Evolutionary conservation across 352 stramenopile genomes (phyloP), one percentile per base, ranked within the genome.

Genomic region (Peronospora destructor): DNA sequence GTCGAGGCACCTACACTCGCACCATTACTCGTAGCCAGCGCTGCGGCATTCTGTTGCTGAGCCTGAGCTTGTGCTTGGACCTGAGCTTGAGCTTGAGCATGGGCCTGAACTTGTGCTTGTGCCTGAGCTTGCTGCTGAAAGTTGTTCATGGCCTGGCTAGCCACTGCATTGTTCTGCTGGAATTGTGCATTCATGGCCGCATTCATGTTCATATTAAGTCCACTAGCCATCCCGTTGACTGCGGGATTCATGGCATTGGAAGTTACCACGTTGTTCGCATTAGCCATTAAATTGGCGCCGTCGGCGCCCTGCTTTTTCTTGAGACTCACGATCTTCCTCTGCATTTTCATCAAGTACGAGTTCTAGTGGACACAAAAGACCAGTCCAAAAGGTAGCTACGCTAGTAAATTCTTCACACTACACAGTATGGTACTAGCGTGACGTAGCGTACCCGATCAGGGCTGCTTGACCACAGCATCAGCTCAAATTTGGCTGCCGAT

Each of bases 391-490:
- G 38, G 28, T 2, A 7, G 29, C 11, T 35, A 36, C n/a, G 19
- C 59, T 14, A 74, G 43, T 32, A 43, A 34, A 4, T 9, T 12
- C 26, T 11, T 11, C 40, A 23, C 37, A 3, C 35, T 26, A 34
- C 38, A 6, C 25, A 52, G 21, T 19, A 38, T 21, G 53, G 14
- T 23, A 2, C 4, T 19, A 4, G 23, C 3, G 26, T 1, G 12
- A 12, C 16, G 23, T 28, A 65, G 33, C 19, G 41, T 62, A 89
- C 78, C 43, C 71, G 68, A 47, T 89, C 78, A 35, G 59, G 61
- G 36, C 73, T 86, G 51, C 78, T 89, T 43, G 78, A 84, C 81
- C 81, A 91, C 23, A 88, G 57, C 76, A 86, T 90, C 56, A 91
- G 62, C 67, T 91, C 81, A 52, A 91, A 91, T 68, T 91, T 91